These are phyloP conservation scores for Elaeis oleifera DNA, from an alignment of 202 grass and related monocot species.

Conservation along the genomic window DNA sequence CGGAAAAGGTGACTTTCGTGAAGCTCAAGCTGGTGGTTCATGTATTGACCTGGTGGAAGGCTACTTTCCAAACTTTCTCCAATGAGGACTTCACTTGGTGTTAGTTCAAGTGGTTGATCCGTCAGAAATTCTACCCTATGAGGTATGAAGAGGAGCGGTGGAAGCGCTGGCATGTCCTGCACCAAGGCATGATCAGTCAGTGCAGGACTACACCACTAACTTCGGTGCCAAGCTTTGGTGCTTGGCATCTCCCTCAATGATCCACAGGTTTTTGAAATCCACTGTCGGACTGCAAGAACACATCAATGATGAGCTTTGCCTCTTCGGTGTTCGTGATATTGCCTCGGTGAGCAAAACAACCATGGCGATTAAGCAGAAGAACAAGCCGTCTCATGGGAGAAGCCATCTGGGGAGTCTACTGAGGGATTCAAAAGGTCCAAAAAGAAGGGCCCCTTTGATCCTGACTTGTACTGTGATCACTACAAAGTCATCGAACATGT, in stretches of 20 bases:
- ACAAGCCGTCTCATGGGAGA: not conserved
- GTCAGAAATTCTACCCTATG: not conserved
- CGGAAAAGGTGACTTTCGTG: not conserved
- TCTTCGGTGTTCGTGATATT: not conserved
- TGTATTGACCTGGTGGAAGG: no score
- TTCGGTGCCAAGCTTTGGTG: not conserved
- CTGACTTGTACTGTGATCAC: no score
- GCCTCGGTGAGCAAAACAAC: no score
- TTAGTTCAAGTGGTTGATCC: no score
- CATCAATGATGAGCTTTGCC: not conserved
- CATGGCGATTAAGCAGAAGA: not conserved
- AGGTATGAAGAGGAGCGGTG: not conserved
- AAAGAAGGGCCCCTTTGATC: no score
- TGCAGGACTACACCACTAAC: not conserved
- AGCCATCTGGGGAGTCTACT: not conserved
- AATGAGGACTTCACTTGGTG: no score
- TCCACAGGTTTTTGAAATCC: not conserved
- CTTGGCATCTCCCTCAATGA: not conserved
- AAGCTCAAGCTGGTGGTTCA: not conserved
- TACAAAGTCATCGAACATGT: no score
- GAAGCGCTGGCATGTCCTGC: not conserved
- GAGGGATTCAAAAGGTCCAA: no score
- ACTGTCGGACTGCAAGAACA: not conserved
- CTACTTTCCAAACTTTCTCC: no score
- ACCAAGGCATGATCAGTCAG: not conserved